Conservation (phyloP, 139 green algal genomes). For the Ulvella scutata region DNA sequence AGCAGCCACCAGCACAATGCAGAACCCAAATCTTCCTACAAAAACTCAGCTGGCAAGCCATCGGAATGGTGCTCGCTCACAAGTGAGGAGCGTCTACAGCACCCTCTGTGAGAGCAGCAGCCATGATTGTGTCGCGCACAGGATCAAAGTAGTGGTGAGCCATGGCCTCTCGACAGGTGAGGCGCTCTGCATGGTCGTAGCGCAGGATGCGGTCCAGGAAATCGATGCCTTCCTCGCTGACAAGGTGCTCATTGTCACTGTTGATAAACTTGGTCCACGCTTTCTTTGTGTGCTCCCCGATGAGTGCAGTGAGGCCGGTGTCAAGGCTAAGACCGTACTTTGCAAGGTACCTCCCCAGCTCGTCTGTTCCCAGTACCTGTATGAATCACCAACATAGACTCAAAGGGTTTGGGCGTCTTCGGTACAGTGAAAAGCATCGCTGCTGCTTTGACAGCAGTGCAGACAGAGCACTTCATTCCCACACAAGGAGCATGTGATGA, state of each 20-base stretch:
- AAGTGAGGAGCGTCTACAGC: too few relatives aligned
- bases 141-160: constrained; percentile 86
- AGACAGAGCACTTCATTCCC: too few relatives aligned
- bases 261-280: constrained; percentile 92
- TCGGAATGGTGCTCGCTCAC: too few relatives aligned
- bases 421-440: not conserved
- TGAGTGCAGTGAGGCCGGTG: constrained; percentile 77
- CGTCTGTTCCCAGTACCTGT: constrained; percentile 78
- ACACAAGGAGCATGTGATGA: too few relatives aligned
- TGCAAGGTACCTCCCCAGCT: constrained; percentile 48
- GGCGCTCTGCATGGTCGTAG: constrained; percentile 83
- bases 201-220: constrained; percentile 89
- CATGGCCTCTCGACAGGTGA: constrained; percentile 89
- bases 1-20: too few relatives aligned
- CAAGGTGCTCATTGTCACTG: constrained; percentile 86
- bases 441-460: not conserved
- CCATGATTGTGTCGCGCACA: constrained; percentile 27
- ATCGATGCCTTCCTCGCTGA: constrained; percentile 81
- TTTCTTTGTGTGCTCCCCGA: constrained; percentile 71
- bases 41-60: too few relatives aligned
- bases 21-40: too few relatives aligned
- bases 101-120: not conserved
- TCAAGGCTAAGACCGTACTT: constrained; percentile 97
- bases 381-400: not conserved
- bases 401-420: too few relatives aligned